Evolutionary conservation across 192 early-diverging fungal genomes (phyloP).

Genomic region (Phlyctochytrium bullatum): DNA sequence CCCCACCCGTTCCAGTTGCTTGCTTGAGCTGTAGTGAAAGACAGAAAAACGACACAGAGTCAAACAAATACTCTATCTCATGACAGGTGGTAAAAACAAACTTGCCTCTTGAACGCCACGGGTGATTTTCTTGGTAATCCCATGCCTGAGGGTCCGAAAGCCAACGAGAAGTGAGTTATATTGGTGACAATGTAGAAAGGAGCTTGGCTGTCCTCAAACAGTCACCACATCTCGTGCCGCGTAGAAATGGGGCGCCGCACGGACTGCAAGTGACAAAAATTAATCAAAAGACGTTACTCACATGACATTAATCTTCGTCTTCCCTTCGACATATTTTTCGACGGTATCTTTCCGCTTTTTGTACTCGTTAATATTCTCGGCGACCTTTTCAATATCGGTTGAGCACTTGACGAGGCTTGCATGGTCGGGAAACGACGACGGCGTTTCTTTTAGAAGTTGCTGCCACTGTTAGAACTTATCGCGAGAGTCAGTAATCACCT

Average conservation of each 20-base stretch:
- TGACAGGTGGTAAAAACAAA: no score
- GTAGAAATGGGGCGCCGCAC: no score
- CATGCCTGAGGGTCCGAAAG: slow-evolving; percentile 53
- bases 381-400: slow-evolving; percentile 59
- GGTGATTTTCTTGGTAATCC: slow-evolving; percentile 52
- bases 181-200: no score
- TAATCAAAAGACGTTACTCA: slow-evolving; percentile 37
- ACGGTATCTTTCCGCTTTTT: slow-evolving; percentile 86
- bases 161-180: neutral
- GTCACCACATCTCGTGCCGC: no score
- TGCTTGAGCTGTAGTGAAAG: slow-evolving; percentile 52
- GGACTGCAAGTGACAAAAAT: neutral
- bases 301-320: slow-evolving; percentile 66
- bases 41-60: no score
- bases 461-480: slow-evolving; percentile 19
- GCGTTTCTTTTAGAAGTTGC: slow-evolving; percentile 58
- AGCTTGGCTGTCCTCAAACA: no score
- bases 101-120: slow-evolving; percentile 24
- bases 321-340: slow-evolving; percentile 76
- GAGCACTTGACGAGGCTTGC: slow-evolving; percentile 48
- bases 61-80: no score
- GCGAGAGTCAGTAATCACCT: slow-evolving; percentile 40
- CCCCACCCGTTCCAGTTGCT: slow-evolving; percentile 46
- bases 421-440: slow-evolving; percentile 54
- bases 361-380: slow-evolving; percentile 80